Percentiles rank a stretch among this genome's conserved stretches.
These are phyloP conservation scores for Purpureocillium takamizusanense DNA, from an alignment of 2,329 filamentous ascomycete genomes.

Conservation along the genomic window DNA sequence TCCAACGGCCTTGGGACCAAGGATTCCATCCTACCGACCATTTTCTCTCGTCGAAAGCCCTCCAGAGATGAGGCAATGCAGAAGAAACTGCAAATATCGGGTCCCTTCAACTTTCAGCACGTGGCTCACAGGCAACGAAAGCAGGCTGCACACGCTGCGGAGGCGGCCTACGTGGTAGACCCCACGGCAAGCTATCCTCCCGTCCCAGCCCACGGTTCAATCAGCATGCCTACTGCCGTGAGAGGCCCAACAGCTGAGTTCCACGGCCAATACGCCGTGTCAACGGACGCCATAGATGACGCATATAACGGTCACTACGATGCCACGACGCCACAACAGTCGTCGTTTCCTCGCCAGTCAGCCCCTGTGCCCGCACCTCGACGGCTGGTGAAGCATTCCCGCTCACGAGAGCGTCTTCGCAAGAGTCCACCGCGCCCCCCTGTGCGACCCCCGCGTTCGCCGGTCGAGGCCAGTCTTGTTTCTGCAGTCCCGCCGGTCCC, in stretches of 20 bases:
- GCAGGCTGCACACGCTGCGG: too few relatives aligned
- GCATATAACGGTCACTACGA: background rate
- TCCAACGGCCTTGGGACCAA: constrained; percentile 20
- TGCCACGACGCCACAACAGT: constrained; percentile 5
- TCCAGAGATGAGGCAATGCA: constrained; percentile 22
- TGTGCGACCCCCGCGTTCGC: constrained; percentile 31
- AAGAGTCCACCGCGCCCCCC: constrained; percentile 40
- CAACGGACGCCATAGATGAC: constrained; percentile 23
- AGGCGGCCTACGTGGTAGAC: too few relatives aligned
- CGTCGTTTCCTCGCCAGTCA: constrained; percentile 10
- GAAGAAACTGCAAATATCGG: constrained; percentile 47
- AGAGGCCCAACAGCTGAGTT: too few relatives aligned
- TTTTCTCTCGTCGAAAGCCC: constrained; percentile 42
- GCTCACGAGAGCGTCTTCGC: constrained; percentile 42
- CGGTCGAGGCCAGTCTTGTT: constrained; percentile 21
- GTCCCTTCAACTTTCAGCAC: constrained; percentile 59
- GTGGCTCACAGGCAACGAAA: constrained; percentile 42
- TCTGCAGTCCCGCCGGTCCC: constrained; percentile 31
- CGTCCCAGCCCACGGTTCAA: background rate
- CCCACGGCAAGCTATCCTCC: background rate
- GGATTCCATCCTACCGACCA: constrained; percentile 37
- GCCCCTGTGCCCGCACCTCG: constrained; percentile 16
- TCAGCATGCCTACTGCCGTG: background rate
- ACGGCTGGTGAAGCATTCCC: constrained; percentile 31
- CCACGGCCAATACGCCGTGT: background rate